Evolutionary conservation across 345 rosid genomes (phyloP).

Genomic region (Atalantia buxifolia): DNA sequence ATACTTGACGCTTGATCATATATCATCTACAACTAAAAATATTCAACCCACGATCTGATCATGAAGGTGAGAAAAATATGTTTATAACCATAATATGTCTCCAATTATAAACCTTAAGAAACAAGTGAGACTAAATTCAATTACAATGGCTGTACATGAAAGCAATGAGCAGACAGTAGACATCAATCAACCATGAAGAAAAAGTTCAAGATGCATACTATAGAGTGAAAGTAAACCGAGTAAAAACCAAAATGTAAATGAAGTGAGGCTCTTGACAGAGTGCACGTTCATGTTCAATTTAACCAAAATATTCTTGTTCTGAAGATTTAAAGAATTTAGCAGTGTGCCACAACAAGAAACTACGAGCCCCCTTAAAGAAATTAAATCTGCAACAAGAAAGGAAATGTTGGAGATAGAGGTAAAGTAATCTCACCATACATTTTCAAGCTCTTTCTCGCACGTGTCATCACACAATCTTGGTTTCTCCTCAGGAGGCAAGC

Average conservation of each 20-base stretch:
- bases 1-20: background rate
- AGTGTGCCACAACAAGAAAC: background rate
- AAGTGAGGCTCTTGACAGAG: background rate
- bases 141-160: background rate
- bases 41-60: background rate
- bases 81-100: no score
- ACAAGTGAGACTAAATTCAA: background rate
- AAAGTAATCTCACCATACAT: conserved; percentile 89
- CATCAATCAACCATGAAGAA: background rate
- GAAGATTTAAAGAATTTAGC: background rate
- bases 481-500: conserved; percentile 86
- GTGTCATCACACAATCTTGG: conserved; percentile 69
- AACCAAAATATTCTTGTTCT: no score
- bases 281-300: no score
- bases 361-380: background rate
- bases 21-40: background rate
- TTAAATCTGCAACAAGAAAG: background rate
- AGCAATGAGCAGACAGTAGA: background rate
- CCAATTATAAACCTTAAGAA: no score
- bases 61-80: background rate
- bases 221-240: background rate
- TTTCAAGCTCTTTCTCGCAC: conserved; percentile 96
- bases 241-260: background rate
- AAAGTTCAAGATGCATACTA: background rate
- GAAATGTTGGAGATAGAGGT: conserved; percentile 19